Base-by-base conservation (phyloP, 495 filamentous ascomycete genomes). In the Evansstolkia leycettana region DNA sequence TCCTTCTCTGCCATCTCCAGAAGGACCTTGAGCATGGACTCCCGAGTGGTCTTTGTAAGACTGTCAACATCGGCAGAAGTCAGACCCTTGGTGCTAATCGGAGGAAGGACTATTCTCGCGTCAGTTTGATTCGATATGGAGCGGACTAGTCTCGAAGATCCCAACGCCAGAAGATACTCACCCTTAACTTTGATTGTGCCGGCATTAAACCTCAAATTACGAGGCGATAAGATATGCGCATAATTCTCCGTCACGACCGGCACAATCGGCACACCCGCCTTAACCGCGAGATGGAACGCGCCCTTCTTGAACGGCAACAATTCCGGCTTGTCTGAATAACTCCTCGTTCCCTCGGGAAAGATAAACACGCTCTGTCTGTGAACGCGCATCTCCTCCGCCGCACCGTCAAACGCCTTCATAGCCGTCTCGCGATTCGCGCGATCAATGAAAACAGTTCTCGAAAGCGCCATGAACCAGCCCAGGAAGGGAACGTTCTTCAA, bases 281-380 rank as follows among this genome's bases (percentile, higher is more conserved):
- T 82, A 5, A 99, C 75, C 14, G 90, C 90, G 8, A 98, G 65
- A 55, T 96, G 90, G 61, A 96, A 99, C 25, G 90, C 90, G 39
- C 90, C 90, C 65, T 96, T 96, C 65, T 99, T 98, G 65, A 96
- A 99, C 5, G 82, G 76, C 36, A 95, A 62, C 48, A 99, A 58
- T 33, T 69, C 75, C 5, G 90, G 80, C 31, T 84, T 75, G 44
- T 78, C 73, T 31, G 79, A 72, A 64, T 99, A 94, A 44, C 82
- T 89, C 33, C 90, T 70, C 5, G 90, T 99, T 10, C 90, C 90
- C 62, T 98, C 90, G 25, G 83, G 80, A 55, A 90, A 90, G 54
- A 95, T 93, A 58, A 82, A 94, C 23, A 96, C 87, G 54, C 76
- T 85, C 66, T 96, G 89, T 40, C 70, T 70, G 44, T 80, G 64